Evolutionary conservation across 148 eudicot species (phyloP).

Genomic region (Suaeda aralocaspica): DNA sequence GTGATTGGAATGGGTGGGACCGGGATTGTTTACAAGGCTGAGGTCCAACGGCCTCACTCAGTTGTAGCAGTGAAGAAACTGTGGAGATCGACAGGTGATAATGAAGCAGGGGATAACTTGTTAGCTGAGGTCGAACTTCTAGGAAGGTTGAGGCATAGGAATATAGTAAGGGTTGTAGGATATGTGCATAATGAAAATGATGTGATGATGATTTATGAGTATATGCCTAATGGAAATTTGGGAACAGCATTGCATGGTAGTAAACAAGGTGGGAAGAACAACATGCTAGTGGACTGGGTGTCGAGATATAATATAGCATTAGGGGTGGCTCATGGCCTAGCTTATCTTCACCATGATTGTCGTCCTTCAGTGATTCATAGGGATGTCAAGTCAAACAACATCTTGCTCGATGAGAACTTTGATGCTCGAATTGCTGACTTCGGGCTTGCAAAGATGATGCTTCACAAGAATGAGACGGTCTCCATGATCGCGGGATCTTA

Average conservation of each 20-base stretch:
- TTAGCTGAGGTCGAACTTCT: constrained; percentile 41
- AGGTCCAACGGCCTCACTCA: constrained; percentile 36
- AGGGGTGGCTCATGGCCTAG: constrained; percentile 42
- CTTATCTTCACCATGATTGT: constrained; percentile 50
- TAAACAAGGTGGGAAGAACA: constrained; percentile 27
- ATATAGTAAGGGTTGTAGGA: constrained; percentile 40
- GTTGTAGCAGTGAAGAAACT: constrained; percentile 45
- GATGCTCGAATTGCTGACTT: constrained; percentile 47
- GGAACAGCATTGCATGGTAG: constrained; percentile 41
- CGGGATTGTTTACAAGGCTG: constrained; percentile 46
- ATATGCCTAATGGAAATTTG: constrained; percentile 41
- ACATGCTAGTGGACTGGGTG: constrained; percentile 42
- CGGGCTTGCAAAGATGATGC: constrained; percentile 45
- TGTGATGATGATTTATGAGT: constrained; percentile 41
- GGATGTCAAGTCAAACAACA: constrained; percentile 44
- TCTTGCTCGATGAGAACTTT: constrained; percentile 37
- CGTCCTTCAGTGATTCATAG: constrained; percentile 40
- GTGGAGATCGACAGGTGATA: constrained; percentile 34
- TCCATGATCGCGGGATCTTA: constrained; percentile 46
- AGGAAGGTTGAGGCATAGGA: constrained; percentile 45
- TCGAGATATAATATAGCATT: constrained; percentile 44
- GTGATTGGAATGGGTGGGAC: constrained; percentile 44
- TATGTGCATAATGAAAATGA: constrained; percentile 44
- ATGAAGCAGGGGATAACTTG: constrained; percentile 33
- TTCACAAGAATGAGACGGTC: constrained; percentile 39